Evolutionary conservation across 441 rosid genomes (phyloP).

Genomic region (Sinapis alba): DNA sequence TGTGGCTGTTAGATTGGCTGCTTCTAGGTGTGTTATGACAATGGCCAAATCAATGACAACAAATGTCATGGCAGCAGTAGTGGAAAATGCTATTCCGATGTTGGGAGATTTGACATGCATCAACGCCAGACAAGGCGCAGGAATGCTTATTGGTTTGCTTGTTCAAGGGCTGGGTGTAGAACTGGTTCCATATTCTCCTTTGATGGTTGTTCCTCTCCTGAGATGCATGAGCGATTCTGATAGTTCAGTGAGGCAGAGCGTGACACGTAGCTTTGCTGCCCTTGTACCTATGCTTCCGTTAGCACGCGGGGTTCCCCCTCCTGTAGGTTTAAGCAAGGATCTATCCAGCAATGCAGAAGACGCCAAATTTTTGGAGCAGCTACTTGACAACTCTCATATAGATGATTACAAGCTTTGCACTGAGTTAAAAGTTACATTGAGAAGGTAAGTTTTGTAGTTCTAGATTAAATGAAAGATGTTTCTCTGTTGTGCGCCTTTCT

Average conservation of each 20-base stretch:
- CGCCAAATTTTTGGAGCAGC: conserved; percentile 92
- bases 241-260: conserved; percentile 94
- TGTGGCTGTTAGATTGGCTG: conserved; percentile 96
- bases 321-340: conserved; percentile 69
- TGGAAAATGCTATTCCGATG: conserved; percentile 92
- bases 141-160: conserved; percentile 94
- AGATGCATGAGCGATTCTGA: conserved; percentile 99
- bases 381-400: conserved; percentile 97
- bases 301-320: conserved; percentile 90
- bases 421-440: conserved; percentile 84
- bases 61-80: conserved; percentile 84
- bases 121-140: conserved; percentile 97
- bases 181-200: conserved; percentile 90
- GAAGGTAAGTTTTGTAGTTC: conserved; percentile 65
- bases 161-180: conserved; percentile 97
- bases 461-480: conserved; percentile 1
- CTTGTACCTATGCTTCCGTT: conserved; percentile 99
- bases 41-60: conserved; percentile 92
- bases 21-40: conserved; percentile 93
- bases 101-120: conserved; percentile 84
- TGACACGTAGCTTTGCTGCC: conserved; percentile 98
- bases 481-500: conserved; percentile 17
- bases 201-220: conserved; percentile 97
- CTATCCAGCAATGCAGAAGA: conserved; percentile 82
- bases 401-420: conserved; percentile 96